These are phyloP conservation scores for Mrakia blollopis DNA, from an alignment of 768 basidiomycete genomes.

Conservation along the genomic window DNA sequence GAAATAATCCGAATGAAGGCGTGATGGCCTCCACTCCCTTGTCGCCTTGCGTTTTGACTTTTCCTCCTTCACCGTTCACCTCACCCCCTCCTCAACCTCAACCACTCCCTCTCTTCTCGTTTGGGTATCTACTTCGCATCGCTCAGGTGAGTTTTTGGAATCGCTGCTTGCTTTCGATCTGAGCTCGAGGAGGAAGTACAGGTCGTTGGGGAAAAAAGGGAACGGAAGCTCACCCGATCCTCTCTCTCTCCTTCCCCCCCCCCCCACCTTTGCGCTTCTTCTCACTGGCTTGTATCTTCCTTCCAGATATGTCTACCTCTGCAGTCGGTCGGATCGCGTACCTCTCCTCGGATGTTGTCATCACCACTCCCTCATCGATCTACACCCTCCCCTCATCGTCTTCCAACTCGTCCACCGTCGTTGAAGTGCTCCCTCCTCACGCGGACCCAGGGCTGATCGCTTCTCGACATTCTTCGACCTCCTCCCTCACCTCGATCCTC, in stretches of 20 bases:
- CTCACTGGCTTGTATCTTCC: background rate
- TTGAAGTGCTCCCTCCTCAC: conserved; percentile 28
- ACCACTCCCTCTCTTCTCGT: background rate
- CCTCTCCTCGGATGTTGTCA: conserved; percentile 25
- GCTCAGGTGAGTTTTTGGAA: background rate
- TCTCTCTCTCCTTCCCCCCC: background rate
- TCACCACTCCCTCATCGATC: conserved; percentile 2
- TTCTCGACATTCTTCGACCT: conserved; percentile 18
- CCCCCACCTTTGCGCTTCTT: background rate
- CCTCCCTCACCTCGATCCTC: conserved; percentile 33
- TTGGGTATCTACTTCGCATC: background rate
- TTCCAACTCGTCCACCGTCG: background rate
- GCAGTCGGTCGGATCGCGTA: conserved; percentile 28
- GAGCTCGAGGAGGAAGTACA: background rate
- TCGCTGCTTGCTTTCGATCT: too few relatives aligned
- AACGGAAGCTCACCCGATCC: background rate
- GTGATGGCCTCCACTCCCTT: too few relatives aligned
- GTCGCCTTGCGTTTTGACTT: too few relatives aligned
- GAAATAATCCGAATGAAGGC: too few relatives aligned
- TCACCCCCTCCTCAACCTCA: background rate
- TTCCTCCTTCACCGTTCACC: background rate
- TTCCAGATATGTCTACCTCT: conserved; percentile 18
- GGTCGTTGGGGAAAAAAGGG: background rate
- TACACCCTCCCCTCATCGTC: conserved; percentile 20
- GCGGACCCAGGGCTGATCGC: conserved; percentile 28